Percentiles rank a stretch among this genome's conserved stretches.
phyloP scores from a whole-genome alignment of 2,329 filamentous ascomycete species.

The Trichoderma cornu-damae region DNA sequence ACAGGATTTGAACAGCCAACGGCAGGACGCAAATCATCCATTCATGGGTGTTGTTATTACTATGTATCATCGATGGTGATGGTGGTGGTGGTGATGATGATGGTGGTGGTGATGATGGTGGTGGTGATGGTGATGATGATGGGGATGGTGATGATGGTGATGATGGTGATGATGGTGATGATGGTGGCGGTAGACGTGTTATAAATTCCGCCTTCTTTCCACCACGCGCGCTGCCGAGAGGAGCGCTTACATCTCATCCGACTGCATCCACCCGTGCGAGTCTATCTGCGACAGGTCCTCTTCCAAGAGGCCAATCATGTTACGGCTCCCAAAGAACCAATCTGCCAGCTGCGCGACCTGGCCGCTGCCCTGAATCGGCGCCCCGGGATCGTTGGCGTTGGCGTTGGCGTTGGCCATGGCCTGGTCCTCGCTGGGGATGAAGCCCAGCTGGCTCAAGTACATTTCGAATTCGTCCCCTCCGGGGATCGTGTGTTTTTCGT shows the following conservation, averaged over 20 bases:
- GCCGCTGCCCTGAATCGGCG: slow-evolving; percentile 25
- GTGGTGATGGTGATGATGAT: too few relatives aligned
- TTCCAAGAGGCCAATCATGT: slow-evolving; percentile 61
- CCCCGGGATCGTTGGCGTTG: slow-evolving; percentile 22
- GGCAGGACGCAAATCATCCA: not conserved
- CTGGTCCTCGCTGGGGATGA: slow-evolving; percentile 45
- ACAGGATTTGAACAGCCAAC: not conserved
- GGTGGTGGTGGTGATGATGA: too few relatives aligned
- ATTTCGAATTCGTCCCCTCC: slow-evolving; percentile 59
- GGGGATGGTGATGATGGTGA: too few relatives aligned
- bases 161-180: too few relatives aligned
- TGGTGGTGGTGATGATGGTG: too few relatives aligned
- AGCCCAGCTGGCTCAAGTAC: slow-evolving; percentile 59
- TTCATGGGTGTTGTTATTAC: not conserved
- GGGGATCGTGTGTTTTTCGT: slow-evolving; percentile 42
- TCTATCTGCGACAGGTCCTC: slow-evolving; percentile 51
- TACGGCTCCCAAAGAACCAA: slow-evolving; percentile 62
- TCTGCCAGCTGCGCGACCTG: slow-evolving; percentile 51
- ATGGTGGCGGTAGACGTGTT: too few relatives aligned
- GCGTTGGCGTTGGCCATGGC: slow-evolving; percentile 24
- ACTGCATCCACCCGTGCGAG: slow-evolving; percentile 33
- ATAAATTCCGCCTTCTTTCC: not conserved
- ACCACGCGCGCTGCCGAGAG: not conserved
- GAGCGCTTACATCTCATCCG: slow-evolving; percentile 2
- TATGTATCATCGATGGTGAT: not conserved